Evolutionary conservation across 495 filamentous ascomycete genomes (phyloP).

Genomic region (Pseudoneurospora amorphoporcata): DNA sequence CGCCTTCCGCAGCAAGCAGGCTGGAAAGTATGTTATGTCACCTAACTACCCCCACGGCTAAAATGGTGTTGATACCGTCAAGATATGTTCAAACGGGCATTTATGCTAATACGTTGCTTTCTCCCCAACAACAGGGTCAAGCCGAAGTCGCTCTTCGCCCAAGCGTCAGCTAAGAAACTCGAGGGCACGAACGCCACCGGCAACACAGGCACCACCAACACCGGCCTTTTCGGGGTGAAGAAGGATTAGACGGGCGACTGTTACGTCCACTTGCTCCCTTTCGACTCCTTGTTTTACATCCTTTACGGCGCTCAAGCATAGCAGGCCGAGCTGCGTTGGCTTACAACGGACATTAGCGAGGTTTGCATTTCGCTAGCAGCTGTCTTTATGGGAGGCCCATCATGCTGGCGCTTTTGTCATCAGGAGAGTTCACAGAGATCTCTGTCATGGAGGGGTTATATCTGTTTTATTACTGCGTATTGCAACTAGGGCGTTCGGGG

Average conservation of each 20-base stretch:
- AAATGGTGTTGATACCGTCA: neutral
- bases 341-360: neutral
- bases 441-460: neutral
- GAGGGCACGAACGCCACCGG: constrained; percentile 24
- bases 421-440: neutral
- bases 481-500: neutral
- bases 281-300: neutral
- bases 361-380: neutral
- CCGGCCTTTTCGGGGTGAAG: neutral
- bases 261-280: neutral
- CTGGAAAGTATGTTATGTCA: constrained; percentile 46
- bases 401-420: neutral
- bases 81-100: neutral
- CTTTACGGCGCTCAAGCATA: neutral
- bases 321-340: neutral
- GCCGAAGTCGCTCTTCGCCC: constrained; percentile 55
- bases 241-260: neutral
- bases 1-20: constrained; percentile 73
- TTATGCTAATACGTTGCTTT: constrained; percentile 2
- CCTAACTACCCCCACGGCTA: neutral
- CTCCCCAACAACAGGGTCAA: constrained; percentile 34
- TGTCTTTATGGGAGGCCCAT: neutral
- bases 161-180: constrained; percentile 47
- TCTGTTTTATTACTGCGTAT: neutral
- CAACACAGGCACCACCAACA: neutral